A percentile compares a stretch with the other conserved stretches of the same genome.
These are phyloP conservation scores for Blastocystis sp. DNA, from an alignment of 352 stramenopile genomes.

Conservation along the genomic window DNA sequence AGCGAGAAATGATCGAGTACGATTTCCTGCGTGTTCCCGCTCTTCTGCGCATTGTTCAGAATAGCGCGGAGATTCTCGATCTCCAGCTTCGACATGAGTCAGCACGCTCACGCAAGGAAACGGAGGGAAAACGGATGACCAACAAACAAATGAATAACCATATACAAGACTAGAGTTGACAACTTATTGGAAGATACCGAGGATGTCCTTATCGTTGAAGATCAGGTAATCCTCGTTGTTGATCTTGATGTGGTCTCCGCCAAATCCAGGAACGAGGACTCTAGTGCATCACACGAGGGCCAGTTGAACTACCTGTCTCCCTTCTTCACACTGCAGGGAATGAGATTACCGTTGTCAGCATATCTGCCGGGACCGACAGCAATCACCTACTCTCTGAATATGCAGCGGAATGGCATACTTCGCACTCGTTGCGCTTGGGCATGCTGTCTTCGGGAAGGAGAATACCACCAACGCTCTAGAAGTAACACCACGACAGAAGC, in stretches of 20 bases:
- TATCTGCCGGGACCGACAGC: conserved; percentile 74
- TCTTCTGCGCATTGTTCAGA: conserved; percentile 16
- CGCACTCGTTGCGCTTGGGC: conserved; percentile 70
- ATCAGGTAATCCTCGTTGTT: conserved; percentile 75
- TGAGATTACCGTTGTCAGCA: conserved; percentile 66
- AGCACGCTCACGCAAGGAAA: not conserved
- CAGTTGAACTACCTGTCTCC: conserved; percentile 64
- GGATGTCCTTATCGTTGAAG: conserved; percentile 75
- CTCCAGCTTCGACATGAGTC: conserved; percentile 39
- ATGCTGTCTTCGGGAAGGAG: conserved; percentile 73
- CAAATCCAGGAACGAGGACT: conserved; percentile 75
- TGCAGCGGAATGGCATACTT: not conserved
- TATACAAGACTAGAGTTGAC: not conserved
- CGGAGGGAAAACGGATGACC: not conserved
- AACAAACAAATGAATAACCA: conserved; percentile 53
- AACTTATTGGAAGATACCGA: conserved; percentile 73
- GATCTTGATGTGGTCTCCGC: conserved; percentile 73
- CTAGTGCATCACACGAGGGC: not conserved
- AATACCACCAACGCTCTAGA: conserved; percentile 76
- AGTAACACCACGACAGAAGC: not conserved
- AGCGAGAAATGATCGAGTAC: not conserved
- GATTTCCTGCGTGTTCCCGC: conserved; percentile 21
- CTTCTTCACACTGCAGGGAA: conserved; percentile 73
- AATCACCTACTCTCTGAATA: conserved; percentile 64
- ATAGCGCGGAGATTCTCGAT: conserved; percentile 27